Evolutionary conservation across 352 stramenopile genomes (phyloP), one percentile per base, ranked within the genome.

Genomic region (Salisapilia sapeloensis): DNA sequence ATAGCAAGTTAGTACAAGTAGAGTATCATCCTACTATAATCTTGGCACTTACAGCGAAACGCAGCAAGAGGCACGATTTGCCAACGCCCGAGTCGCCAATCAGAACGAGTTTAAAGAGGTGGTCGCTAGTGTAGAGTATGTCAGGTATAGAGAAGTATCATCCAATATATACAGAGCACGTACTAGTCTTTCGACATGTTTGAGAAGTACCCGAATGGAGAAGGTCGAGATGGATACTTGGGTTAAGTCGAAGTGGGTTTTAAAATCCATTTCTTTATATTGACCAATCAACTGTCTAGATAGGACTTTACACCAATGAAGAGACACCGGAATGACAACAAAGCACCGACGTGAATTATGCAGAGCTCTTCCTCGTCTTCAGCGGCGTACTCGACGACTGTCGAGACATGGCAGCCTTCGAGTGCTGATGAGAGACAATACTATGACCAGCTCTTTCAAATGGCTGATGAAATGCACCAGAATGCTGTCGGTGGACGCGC

Each of bases 101-200:
- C 39, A 98, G 69, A 40, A 98, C 87, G 19, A 98, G 76, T 62
- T 98, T 98, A 57, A 98, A 98, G 29, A 98, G 72, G 53, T 97
- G 74, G 47, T 95, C 83, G 53, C 74, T 90, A 35, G 23, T 24
- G 4, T 25, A 23, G 14, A 19, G 24, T 33, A 37, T 14, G 18
- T 33, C 4, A 15, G 17, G 9, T 4, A 9, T 27, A 10, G 19
- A 36, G 35, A 16, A 40, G 42, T 23, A 38, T 29, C 20, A 42
- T 16, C 32, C 17, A 49, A 21, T 11, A 40, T 20, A 18, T 18
- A 34, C 7, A 22, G 28, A n/a, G 19, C 18, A 50, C 46, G 43
- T 44, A 86, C 71, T 86, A 86, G 46, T 86, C 71, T 45, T 62
- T 60, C 20, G 71, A 82, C 71, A 86, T 86, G 47, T 45, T 51